These are phyloP conservation scores for Vigna mungo DNA, from an alignment of 306 rosid species.

Conservation along the genomic window DNA sequence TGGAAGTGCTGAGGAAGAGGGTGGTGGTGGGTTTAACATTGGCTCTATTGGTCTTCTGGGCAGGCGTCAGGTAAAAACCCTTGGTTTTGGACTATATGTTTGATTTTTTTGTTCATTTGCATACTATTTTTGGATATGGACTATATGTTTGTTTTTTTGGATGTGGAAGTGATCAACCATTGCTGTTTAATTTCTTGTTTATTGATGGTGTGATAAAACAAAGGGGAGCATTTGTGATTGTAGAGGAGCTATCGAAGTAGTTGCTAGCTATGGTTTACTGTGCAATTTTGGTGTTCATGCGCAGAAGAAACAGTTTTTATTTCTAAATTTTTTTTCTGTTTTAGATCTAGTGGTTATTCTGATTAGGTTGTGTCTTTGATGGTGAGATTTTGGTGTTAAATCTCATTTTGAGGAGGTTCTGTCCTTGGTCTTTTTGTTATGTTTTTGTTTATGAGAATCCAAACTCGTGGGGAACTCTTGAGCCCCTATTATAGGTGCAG, in stretches of 20 bases:
- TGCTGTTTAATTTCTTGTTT: not conserved
- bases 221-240: not conserved
- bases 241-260: not conserved
- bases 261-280: conserved; percentile 5
- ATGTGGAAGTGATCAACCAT: conserved; percentile 29
- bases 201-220: not conserved
- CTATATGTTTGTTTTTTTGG: not conserved
- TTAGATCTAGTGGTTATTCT: conserved; percentile 5
- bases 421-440: conserved; percentile 3
- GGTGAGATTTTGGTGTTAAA: not conserved
- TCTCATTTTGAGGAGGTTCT: not conserved
- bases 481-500: not conserved
- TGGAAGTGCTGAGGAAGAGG: conserved; percentile 69
- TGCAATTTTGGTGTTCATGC: not conserved
- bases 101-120: conserved; percentile 16
- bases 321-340: not conserved
- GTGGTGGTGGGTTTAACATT: conserved; percentile 61
- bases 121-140: conserved; percentile 11
- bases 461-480: not conserved
- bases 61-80: conserved; percentile 74
- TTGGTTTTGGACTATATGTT: not conserved
- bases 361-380: not conserved
- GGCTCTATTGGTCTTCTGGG: conserved; percentile 73
- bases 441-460: not conserved
- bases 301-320: not conserved